These are phyloP conservation scores for Sugiyamaella novakii DNA, from an alignment of 1,139 yeast species.

Conservation along the genomic window DNA sequence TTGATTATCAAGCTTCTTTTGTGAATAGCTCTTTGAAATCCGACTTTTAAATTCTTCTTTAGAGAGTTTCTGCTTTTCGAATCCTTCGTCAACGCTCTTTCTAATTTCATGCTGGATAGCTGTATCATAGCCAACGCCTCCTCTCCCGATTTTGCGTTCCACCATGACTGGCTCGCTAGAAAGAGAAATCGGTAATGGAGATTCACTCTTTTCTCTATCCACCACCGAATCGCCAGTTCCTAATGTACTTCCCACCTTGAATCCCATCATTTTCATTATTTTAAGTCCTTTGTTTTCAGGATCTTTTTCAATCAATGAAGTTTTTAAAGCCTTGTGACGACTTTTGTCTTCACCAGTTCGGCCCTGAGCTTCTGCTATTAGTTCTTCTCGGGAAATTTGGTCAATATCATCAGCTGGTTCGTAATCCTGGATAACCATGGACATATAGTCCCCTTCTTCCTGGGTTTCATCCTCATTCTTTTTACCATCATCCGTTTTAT, in stretches of 20 bases:
- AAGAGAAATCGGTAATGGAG: not conserved
- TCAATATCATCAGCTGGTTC: conserved; percentile 22
- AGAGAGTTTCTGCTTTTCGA: conserved; percentile 17
- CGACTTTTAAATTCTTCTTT: conserved; percentile 20
- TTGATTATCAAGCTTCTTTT: conserved; percentile 19
- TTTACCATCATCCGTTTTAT: not conserved
- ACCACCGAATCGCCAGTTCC: conserved; percentile 39
- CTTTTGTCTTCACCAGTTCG: conserved; percentile 13
- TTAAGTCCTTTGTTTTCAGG: conserved; percentile 46
- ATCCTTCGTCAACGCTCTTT: conserved; percentile 13
- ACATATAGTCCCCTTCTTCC: conserved; percentile 39
- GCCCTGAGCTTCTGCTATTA: conserved; percentile 15
- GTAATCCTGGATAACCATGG: conserved; percentile 32
- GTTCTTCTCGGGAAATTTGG: conserved; percentile 6
- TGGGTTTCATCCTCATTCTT: conserved; percentile 18
- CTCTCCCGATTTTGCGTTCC: conserved; percentile 29
- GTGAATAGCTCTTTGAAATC: conserved; percentile 18
- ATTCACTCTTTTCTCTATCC: not conserved
- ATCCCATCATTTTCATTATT: conserved; percentile 63
- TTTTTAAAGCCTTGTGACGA: conserved; percentile 18
- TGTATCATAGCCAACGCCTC: conserved; percentile 33
- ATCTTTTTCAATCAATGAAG: conserved; percentile 15
- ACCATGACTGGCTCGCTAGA: conserved; percentile 24
- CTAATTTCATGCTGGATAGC: conserved; percentile 19
- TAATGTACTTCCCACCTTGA: conserved; percentile 48